Percentiles rank a stretch among this genome's conserved stretches.
These are phyloP conservation scores for Backusella luteola DNA, from an alignment of 192 early-diverging fungal genomes.

Conservation along the genomic window DNA sequence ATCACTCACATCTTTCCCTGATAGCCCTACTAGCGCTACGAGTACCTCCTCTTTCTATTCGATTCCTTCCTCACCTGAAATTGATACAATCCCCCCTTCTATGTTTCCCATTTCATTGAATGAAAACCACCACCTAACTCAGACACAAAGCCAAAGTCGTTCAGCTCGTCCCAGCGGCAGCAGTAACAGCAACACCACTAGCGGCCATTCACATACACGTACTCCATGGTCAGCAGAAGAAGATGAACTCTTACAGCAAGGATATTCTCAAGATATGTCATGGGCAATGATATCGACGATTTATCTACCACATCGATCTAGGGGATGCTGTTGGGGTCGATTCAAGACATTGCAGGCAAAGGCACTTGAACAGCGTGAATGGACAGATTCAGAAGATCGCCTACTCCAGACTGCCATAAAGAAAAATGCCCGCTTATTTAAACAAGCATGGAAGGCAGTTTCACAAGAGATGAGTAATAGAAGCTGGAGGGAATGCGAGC, in stretches of 20 bases:
- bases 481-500: constrained; percentile 27
- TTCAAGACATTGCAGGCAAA: constrained; percentile 30
- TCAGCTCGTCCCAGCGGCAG: neutral
- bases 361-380: constrained; percentile 18
- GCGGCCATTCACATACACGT: constrained; percentile 10
- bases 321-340: constrained; percentile 31
- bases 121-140: neutral
- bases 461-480: constrained; percentile 15
- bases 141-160: neutral
- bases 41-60: constrained; percentile 5
- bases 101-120: neutral
- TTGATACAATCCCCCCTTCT: neutral
- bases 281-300: constrained; percentile 27
- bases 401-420: constrained; percentile 15
- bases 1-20: neutral
- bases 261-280: constrained; percentile 24
- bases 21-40: constrained; percentile 1
- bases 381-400: constrained; percentile 19
- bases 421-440: constrained; percentile 23
- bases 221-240: constrained; percentile 28
- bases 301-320: constrained; percentile 25
- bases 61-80: neutral
- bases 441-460: constrained; percentile 29
- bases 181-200: neutral
- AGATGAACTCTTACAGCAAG: constrained; percentile 25